Percentiles rank a stretch among this genome's conserved stretches.
phyloP scores from a whole-genome alignment of 2,329 filamentous ascomycete genomes.

The Gyromitra esculenta region DNA sequence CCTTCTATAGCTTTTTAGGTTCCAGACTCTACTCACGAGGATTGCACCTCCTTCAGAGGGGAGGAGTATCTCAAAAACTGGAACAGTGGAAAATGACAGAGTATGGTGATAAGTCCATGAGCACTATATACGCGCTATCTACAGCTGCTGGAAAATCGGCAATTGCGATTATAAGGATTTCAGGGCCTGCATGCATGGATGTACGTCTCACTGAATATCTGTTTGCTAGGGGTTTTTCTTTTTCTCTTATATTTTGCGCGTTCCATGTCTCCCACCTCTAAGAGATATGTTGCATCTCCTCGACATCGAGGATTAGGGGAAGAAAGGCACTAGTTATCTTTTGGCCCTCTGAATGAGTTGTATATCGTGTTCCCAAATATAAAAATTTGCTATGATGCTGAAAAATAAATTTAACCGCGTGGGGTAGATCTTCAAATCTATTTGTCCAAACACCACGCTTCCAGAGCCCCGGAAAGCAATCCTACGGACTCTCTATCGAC shows the following conservation, averaged over 20 bases:
- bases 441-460: constrained; percentile 68
- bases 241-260: not conserved
- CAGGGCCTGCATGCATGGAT: constrained; percentile 77
- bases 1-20: not conserved
- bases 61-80: constrained; percentile 7
- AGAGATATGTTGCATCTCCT: not conserved
- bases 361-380: constrained; percentile 10
- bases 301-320: not conserved
- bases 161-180: constrained; percentile 89
- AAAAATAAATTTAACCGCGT: constrained; percentile 16
- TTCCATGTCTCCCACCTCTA: not conserved
- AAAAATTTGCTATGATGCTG: constrained; percentile 29
- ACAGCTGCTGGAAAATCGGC: constrained; percentile 85
- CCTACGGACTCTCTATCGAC: constrained; percentile 78
- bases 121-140: constrained; percentile 90
- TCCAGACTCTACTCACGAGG: not conserved
- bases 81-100: constrained; percentile 4
- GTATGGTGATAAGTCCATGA: constrained; percentile 4
- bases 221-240: constrained; percentile 3
- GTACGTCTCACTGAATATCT: constrained; percentile 62
- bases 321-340: not conserved
- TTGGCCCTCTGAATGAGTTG: not conserved
- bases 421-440: constrained; percentile 70
- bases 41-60: not conserved
- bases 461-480: constrained; percentile 73